Percentiles rank a stretch among this genome's conserved stretches.
These are phyloP conservation scores for Gaertneriomyces sp. DNA, from an alignment of 192 early-diverging fungal genomes.

Conservation along the genomic window DNA sequence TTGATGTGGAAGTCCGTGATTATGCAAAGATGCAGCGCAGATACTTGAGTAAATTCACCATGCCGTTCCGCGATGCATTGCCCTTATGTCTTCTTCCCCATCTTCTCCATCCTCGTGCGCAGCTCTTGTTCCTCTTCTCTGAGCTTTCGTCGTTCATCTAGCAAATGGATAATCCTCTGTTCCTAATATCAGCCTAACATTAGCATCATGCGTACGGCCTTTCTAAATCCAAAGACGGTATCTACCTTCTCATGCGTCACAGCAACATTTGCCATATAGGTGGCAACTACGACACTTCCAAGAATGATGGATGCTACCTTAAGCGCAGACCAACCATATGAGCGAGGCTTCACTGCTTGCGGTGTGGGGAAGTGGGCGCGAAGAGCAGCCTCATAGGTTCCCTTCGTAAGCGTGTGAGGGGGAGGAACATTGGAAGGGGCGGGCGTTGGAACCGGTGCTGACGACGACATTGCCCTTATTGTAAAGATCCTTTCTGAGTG, in stretches of 20 bases:
- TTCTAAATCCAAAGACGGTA: neutral
- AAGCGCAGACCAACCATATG: conserved; percentile 17
- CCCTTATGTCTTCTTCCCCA: no score
- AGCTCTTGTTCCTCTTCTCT: conserved; percentile 11
- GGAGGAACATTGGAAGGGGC: neutral
- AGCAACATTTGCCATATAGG: conserved; percentile 28
- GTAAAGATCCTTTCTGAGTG: no score
- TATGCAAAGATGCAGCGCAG: no score
- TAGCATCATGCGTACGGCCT: neutral
- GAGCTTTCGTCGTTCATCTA: conserved; percentile 14
- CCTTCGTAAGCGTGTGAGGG: no score
- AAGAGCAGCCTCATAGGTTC: no score
- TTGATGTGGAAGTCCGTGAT: no score
- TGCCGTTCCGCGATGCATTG: no score
- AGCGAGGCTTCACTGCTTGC: neutral
- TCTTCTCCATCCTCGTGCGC: no score
- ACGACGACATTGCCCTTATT: no score
- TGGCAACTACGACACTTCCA: conserved; percentile 19
- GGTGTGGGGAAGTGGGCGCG: no score
- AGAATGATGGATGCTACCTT: conserved; percentile 11
- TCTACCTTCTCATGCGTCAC: conserved; percentile 27
- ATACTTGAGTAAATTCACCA: no score
- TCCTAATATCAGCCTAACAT: conserved; percentile 2
- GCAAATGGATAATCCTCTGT: conserved; percentile 18
- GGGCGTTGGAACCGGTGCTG: neutral